Conservation (phyloP, 1,284 basidiomycete species). For the Heterobasidion irregulare region DNA sequence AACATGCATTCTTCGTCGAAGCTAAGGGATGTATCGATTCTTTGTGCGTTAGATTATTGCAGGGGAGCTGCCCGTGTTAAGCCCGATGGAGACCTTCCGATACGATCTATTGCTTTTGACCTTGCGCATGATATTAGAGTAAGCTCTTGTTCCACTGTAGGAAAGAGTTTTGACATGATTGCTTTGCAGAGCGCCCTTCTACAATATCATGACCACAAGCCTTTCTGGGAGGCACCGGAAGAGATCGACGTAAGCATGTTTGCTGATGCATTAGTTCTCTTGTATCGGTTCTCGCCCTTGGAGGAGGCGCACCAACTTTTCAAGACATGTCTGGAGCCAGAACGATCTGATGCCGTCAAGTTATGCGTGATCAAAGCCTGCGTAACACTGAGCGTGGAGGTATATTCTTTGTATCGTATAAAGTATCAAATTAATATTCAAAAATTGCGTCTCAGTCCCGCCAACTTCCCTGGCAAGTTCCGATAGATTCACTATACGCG, state of each 20-base stretch:
- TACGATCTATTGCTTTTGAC: conserved; percentile 64
- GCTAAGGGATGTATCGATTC: conserved; percentile 55
- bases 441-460: conserved; percentile 28
- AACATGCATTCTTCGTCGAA: conserved; percentile 43
- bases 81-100: conserved; percentile 57
- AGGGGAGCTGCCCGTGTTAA: conserved; percentile 69
- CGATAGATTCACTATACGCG: conserved; percentile 37
- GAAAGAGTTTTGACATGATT: not conserved
- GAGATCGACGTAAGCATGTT: conserved; percentile 77
- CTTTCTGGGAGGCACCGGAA: conserved; percentile 65
- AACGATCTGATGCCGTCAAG: conserved; percentile 74
- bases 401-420: conserved; percentile 8
- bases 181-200: conserved; percentile 33
- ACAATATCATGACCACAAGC: conserved; percentile 40
- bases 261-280: conserved; percentile 63
- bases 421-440: conserved; percentile 12
- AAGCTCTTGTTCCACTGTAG: conserved; percentile 7
- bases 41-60: conserved; percentile 78
- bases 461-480: conserved; percentile 50
- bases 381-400: conserved; percentile 35
- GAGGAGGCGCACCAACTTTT: conserved; percentile 58
- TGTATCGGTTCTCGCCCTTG: conserved; percentile 63
- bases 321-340: conserved; percentile 57
- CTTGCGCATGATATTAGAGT: conserved; percentile 77
- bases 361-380: conserved; percentile 69